Conservation (phyloP, 495 filamentous ascomycete species). For the Oidiodendron maius region DNA sequence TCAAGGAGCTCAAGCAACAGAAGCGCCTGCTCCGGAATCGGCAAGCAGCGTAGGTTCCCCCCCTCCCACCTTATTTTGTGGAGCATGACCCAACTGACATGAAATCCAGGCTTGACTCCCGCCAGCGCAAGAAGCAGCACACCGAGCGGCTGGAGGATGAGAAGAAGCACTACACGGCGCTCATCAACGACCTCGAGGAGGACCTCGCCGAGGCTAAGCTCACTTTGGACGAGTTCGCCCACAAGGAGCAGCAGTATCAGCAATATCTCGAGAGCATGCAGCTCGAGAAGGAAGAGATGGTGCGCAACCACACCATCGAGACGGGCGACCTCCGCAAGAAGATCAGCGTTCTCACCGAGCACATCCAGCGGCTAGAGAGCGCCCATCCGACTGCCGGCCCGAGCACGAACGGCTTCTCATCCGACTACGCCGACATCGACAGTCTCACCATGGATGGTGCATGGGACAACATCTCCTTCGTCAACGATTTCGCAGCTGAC, state of each 20-base stretch:
- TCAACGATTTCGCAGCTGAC: constrained; percentile 50
- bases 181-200: constrained; percentile 75
- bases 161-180: constrained; percentile 78
- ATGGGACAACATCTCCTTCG: constrained; percentile 77
- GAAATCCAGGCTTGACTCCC: constrained; percentile 69
- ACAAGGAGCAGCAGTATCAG: constrained; percentile 63
- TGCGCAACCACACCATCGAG: constrained; percentile 85
- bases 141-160: constrained; percentile 95
- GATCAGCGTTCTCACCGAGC: constrained; percentile 80
- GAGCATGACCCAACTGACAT: constrained; percentile 28
- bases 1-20: constrained; percentile 98
- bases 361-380: constrained; percentile 72
- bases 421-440: constrained; percentile 76
- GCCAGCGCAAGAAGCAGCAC: constrained; percentile 97
- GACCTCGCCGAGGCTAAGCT: constrained; percentile 61
- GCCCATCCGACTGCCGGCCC: constrained; percentile 50
- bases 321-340: constrained; percentile 94
- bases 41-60: constrained; percentile 80
- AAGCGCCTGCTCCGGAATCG: constrained; percentile 92
- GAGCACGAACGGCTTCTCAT: constrained; percentile 54
- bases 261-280: constrained; percentile 71
- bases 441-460: constrained; percentile 71
- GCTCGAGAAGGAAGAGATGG: constrained; percentile 87
- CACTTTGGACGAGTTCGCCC: constrained; percentile 60
- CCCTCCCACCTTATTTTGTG: constrained; percentile 18